Conservation (phyloP, 129 eudicot genomes). For the Helianthus annuus region DNA sequence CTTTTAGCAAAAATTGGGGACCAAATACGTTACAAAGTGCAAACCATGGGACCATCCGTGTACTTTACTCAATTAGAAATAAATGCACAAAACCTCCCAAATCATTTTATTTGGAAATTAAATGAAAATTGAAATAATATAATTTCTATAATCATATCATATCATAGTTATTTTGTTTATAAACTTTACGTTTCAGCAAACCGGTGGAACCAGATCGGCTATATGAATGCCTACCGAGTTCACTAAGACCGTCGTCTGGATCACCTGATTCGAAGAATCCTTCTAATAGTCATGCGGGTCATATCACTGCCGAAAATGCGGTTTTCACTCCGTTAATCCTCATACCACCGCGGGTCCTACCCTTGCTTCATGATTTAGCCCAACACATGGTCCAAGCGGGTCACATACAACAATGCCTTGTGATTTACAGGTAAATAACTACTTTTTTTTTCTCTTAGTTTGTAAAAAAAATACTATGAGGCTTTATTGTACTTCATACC, state of each 20-base stretch:
- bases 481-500: constrained; percentile 1
- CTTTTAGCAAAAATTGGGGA: too few relatives aligned
- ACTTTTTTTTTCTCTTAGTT: not conserved
- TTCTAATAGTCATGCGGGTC: constrained; percentile 56
- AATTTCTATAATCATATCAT: not conserved
- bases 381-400: constrained; percentile 96
- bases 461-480: not conserved
- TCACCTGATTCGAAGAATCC: constrained; percentile 76
- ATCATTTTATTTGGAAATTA: not conserved
- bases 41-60: too few relatives aligned
- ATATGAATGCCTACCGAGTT: constrained; percentile 92
- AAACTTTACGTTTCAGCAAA: constrained; percentile 53
- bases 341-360: constrained; percentile 90
- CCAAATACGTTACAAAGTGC: too few relatives aligned
- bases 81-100: not conserved
- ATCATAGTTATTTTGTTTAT: constrained; percentile 14
- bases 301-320: constrained; percentile 61
- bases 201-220: constrained; percentile 94
- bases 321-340: constrained; percentile 80
- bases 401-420: constrained; percentile 68
- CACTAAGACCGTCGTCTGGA: constrained; percentile 90
- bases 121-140: not conserved
- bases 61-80: not conserved
- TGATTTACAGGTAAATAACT: constrained; percentile 70
- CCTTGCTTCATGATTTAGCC: constrained; percentile 89